These are phyloP conservation scores for Aspergillus awamori DNA, from an alignment of 2,329 filamentous ascomycete species.

Conservation along the genomic window DNA sequence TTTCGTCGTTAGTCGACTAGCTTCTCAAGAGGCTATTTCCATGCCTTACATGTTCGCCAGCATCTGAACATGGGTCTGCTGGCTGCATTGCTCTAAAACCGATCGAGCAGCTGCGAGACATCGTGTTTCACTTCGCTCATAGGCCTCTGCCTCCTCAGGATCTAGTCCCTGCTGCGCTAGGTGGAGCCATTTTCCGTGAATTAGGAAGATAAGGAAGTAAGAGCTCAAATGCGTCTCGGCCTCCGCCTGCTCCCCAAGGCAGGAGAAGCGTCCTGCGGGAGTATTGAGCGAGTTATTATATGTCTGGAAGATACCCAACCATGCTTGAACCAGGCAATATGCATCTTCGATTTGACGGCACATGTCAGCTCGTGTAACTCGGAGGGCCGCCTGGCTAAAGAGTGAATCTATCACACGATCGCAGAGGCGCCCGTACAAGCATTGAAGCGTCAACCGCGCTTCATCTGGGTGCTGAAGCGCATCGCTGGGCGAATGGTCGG, in stretches of 20 bases:
- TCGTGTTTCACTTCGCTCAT: background rate
- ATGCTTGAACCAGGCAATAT: background rate
- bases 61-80: background rate
- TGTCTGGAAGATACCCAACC: background rate
- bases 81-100: background rate
- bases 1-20: no score
- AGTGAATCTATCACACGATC: background rate
- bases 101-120: background rate
- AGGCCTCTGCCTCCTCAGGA: background rate
- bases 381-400: background rate
- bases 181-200: background rate
- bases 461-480: background rate
- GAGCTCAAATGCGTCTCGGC: background rate
- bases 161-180: background rate
- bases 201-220: background rate
- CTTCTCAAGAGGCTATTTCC: no score
- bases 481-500: background rate
- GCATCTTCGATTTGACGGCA: background rate
- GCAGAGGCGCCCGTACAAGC: background rate
- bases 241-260: background rate
- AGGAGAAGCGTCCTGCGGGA: background rate
- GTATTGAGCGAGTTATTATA: background rate
- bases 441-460: background rate
- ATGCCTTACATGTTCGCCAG: background rate
- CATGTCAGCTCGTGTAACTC: background rate